Conservation (phyloP, 1,139 yeast species). For the Debaryomyces sp. region DNA sequence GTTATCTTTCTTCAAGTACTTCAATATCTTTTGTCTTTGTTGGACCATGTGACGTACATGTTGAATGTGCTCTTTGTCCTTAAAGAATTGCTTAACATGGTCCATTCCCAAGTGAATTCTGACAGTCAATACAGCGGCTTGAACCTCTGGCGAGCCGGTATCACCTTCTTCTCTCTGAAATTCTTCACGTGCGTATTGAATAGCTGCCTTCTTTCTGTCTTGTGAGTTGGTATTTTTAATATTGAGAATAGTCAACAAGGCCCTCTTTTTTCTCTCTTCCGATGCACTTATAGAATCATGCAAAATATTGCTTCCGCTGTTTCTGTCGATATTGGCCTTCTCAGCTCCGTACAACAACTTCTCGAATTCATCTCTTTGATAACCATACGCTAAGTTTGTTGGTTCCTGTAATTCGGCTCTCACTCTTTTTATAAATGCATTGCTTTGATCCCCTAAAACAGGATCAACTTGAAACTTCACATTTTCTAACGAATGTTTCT, state of each 20-base stretch:
- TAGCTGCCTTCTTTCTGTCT: conserved; percentile 63
- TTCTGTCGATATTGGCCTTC: conserved; percentile 41
- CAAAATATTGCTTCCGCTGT: conserved; percentile 41
- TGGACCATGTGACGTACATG: conserved; percentile 81
- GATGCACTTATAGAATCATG: conserved; percentile 43
- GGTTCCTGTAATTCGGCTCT: conserved; percentile 67
- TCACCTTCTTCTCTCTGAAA: conserved; percentile 86
- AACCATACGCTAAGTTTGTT: conserved; percentile 60
- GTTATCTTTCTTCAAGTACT: conserved; percentile 76
- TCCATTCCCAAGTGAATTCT: conserved; percentile 76
- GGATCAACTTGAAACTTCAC: conserved; percentile 59
- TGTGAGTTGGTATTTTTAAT: conserved; percentile 68
- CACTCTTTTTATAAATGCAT: conserved; percentile 72
- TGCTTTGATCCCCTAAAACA: conserved; percentile 70
- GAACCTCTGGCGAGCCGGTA: conserved; percentile 94
- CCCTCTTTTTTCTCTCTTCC: conserved; percentile 67
- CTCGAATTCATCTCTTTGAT: conserved; percentile 66
- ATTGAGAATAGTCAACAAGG: conserved; percentile 70
- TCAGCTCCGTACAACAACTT: conserved; percentile 77
- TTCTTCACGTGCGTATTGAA: conserved; percentile 69
- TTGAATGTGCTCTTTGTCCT: conserved; percentile 73
- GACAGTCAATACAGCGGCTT: conserved; percentile 87
- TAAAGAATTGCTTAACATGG: conserved; percentile 71
- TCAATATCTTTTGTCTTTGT: conserved; percentile 79
- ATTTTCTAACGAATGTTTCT: conserved; percentile 38